Evolutionary conservation across 768 basidiomycete genomes (phyloP).

Genomic region (Tylopilus vinaceipallidus): DNA sequence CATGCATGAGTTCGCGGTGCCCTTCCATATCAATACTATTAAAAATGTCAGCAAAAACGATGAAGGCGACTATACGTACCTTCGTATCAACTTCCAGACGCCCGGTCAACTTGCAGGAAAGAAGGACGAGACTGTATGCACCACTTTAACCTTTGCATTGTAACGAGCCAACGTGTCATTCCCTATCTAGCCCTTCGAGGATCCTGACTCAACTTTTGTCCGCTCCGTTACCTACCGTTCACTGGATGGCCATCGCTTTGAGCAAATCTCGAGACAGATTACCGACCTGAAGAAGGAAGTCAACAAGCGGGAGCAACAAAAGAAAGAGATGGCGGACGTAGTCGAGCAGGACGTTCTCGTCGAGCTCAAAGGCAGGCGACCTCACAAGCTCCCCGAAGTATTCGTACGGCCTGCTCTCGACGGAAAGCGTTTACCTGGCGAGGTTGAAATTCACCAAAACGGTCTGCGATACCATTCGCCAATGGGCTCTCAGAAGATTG

Average conservation of each 20-base stretch:
- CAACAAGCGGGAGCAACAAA: conserved; percentile 95
- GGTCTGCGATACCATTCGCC: conserved; percentile 91
- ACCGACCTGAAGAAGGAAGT: conserved; percentile 95
- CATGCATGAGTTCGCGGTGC: conserved; percentile 92
- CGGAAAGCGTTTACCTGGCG: conserved; percentile 93
- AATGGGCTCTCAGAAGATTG: conserved; percentile 86
- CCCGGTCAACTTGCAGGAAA: conserved; percentile 97
- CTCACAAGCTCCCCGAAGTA: conserved; percentile 84
- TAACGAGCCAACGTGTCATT: conserved; percentile 4
- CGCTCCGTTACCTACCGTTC: conserved; percentile 95
- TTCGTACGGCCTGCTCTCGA: conserved; percentile 93
- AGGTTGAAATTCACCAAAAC: conserved; percentile 97
- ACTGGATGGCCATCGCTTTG: conserved; percentile 84
- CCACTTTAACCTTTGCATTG: not conserved
- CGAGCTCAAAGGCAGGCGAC: conserved; percentile 86
- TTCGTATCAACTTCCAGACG: conserved; percentile 97
- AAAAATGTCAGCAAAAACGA: conserved; percentile 98
- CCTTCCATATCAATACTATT: conserved; percentile 97
- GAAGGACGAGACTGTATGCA: conserved; percentile 93
- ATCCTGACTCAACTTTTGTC: conserved; percentile 94
- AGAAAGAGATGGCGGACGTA: conserved; percentile 98
- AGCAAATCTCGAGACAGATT: conserved; percentile 86
- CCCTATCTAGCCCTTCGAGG: conserved; percentile 78
- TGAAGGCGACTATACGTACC: conserved; percentile 90
- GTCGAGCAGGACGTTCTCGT: conserved; percentile 89